Evolutionary conservation across 2,329 filamentous ascomycete species (phyloP).

Genomic region (Colletotrichum liaoningense): DNA sequence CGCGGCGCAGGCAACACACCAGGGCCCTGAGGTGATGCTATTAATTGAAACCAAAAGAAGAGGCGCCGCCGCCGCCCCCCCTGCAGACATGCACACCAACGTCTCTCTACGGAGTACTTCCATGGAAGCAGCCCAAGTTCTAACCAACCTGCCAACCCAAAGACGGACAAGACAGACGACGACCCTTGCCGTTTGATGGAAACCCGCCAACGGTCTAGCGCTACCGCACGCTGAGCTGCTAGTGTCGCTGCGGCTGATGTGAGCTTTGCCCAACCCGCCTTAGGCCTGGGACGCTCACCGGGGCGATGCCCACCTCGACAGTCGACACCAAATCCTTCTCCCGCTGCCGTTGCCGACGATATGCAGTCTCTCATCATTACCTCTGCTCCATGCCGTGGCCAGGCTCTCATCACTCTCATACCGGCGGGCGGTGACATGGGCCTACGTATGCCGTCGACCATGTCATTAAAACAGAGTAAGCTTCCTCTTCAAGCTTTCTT

Average conservation of each 20-base stretch:
- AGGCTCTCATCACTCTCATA: background rate
- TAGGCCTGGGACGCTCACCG: background rate
- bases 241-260: constrained; percentile 28
- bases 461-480: background rate
- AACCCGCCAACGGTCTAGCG: constrained; percentile 20
- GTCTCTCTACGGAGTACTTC: too few species aligned
- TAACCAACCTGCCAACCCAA: background rate
- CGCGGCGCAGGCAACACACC: constrained; percentile 1
- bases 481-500: background rate
- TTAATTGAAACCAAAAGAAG: constrained; percentile 28
- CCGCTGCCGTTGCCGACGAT: background rate
- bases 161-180: background rate
- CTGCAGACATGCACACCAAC: constrained; percentile 9
- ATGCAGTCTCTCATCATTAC: background rate
- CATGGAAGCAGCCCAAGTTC: too few species aligned
- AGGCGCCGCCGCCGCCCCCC: constrained; percentile 4
- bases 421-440: background rate
- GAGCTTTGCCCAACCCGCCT: background rate
- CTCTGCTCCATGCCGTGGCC: background rate
- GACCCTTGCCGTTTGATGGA: constrained; percentile 3
- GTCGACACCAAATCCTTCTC: background rate
- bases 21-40: constrained; percentile 2
- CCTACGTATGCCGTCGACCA: background rate
- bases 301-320: constrained; percentile 3
- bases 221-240: background rate